Conservation (phyloP, 495 filamentous ascomycete species). For the Endocarpon pusillum region DNA sequence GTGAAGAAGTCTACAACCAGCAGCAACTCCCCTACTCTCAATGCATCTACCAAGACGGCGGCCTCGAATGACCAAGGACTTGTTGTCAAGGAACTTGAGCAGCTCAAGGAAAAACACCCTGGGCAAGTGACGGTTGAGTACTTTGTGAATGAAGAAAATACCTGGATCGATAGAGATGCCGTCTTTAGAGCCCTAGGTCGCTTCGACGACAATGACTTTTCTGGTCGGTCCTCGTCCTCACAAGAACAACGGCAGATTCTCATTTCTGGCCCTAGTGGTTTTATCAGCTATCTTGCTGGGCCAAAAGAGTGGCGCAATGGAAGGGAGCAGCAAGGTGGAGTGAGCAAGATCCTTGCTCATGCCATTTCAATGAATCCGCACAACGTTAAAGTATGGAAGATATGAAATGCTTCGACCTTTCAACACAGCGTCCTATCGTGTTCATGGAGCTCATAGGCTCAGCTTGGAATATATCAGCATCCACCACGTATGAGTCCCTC, state of each 20-base stretch:
- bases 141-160: constrained; percentile 61
- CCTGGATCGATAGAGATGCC: constrained; percentile 36
- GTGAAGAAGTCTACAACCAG: too few species aligned
- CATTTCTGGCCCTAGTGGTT: constrained; percentile 80
- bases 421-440: too few species aligned
- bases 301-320: constrained; percentile 57
- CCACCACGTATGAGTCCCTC: too few species aligned
- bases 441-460: too few species aligned
- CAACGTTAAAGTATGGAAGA: too few species aligned
- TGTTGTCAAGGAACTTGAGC: constrained; percentile 45
- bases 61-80: not conserved
- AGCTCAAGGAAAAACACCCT: constrained; percentile 35
- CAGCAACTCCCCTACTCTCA: constrained; percentile 4
- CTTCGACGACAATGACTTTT: constrained; percentile 15
- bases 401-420: too few species aligned
- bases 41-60: not conserved
- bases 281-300: constrained; percentile 63
- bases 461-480: too few species aligned
- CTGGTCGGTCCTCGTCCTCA: constrained; percentile 7
- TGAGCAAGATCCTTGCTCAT: too few species aligned
- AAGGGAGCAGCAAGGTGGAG: constrained; percentile 55
- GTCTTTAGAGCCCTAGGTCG: constrained; percentile 16
- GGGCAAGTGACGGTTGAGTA: constrained; percentile 45
- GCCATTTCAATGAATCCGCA: too few species aligned
- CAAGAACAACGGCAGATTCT: constrained; percentile 43